Base-by-base conservation (phyloP, 2,329 filamentous ascomycete genomes). In the Penicillium fuscoglaucum region DNA sequence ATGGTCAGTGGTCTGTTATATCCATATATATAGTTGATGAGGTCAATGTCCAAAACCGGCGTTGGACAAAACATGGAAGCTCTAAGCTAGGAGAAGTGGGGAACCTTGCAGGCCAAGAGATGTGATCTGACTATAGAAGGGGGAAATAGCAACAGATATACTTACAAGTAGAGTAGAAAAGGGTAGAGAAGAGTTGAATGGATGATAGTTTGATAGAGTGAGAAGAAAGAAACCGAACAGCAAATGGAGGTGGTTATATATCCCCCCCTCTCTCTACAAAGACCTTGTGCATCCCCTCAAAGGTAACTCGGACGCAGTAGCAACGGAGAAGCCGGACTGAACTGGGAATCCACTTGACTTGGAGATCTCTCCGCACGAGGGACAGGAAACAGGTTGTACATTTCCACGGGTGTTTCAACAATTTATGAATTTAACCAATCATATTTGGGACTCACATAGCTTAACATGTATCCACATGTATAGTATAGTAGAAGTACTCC, bases 51-150 rank as follows among this genome's bases (percentile, higher is more conserved):
- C 55, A 39, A 28, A 60, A 60, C 37, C 50, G 61, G 59, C 24
- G 52, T 61, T 65, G 57, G 59, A 64, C 55, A 60, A 57, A 40
- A 40, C 57, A 52, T 47, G 37, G 26, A 33, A 45, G 29, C 24
- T 19, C 24, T 13, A 43, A 54, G 52, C 26, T 47, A 48, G 47
- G 48, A 49, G 50, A 62, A 60, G 61, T 64, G 58, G 63, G 29
- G 61, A 57, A 56, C n/a, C 28, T n/a, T 56, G 60, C 57, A 58
- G 47, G 44, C 40, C 28, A 45, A 39, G 31, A 26, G 12, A 40
- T 40, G 15, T 17, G 4, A 50, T 24, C 6, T 37, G 26, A 33
- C 17, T 55, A 54, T 49, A 45, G 37, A 46, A 37, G 17, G 31
- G 9, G 31, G 6, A 31, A 10, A 40, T 10, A 17, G 10, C 44